Base-by-base conservation (phyloP, 805 yeast species). In the Saturnispora gosingensis region DNA sequence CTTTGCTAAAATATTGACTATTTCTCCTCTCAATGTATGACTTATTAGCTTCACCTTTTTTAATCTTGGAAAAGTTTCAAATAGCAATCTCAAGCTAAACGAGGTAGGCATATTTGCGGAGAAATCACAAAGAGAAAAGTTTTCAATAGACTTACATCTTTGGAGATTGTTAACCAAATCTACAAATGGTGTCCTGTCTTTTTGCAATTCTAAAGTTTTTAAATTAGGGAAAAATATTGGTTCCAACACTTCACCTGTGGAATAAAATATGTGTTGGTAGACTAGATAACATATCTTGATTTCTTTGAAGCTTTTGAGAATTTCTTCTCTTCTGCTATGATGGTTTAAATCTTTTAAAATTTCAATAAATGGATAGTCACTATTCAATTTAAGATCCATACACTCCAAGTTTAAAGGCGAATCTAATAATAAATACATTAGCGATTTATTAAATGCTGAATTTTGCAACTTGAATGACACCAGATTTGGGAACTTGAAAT, bases 21-120 rank as follows among this genome's bases (percentile, higher is more conserved):
- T 40, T 25, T 48, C 50, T 10, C 50, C 50, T 22, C 42, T 39
- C 32, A 48, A 15, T 11, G 40, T 25, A 25, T 48, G 40, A 10
- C 45, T 42, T 5, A 28, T 45, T 18, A 49, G 38, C 30, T 22
- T 50, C 24, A 50, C 35, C 18, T 18, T 20, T 35, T 42, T 45
- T 18, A 50, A 32, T 5, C 15, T 39, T 10, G 53, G 53, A 5
- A 45, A 9, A 2, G 35, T 30, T 6, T 52, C 48, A 5, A 52
- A 28, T 27, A 52, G 8, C 15, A 16, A 20, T n/a, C 42, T 46
- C 8, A 52, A 18, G 36, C 47, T 49, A 25, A 52, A 49, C 16
- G 34, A 5, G 11, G 39, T 22, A 13, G 43, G 47, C 4, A n/a
- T 13, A 16, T 5, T 24, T 3, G n/a, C 22, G 11, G 27, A 24